Evolutionary conservation across 768 basidiomycete genomes (phyloP), one percentile per base, ranked within the genome.

Genomic region (Boletus insuetus): DNA sequence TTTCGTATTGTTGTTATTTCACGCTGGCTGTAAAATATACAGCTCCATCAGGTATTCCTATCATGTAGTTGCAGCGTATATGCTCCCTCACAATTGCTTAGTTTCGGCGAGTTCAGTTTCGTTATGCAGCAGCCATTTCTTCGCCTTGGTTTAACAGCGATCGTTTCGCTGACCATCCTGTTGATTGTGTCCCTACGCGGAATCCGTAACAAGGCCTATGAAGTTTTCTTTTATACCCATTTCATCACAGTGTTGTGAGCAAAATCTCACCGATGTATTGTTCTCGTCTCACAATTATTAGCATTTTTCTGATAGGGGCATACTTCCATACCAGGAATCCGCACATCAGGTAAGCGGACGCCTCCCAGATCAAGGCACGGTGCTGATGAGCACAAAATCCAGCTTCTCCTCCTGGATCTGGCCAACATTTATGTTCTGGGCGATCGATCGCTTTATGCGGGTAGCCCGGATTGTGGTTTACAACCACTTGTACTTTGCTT

Each of bases 171-270:
- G 16, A 68, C 76, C 2, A 53, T 82, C n/a, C 55, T 84, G 4
- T 67, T 64, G 20, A 40, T 83, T 16, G 53, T 81, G n/a, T 79
- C 82, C 6, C 52, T 85, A 11, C 77, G 80, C 12, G 77, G 75
- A 2, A 59, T 85, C 20, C 77, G 84, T 10, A 64, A 71, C 3
- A 69, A 63, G 6, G 65, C 60, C 2, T 86, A 84, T 51, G 83
- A 86, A 60, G 4, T 78, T 5, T 87, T 86, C 71, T 69, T 82
- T 34, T 63, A 77, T 26, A 39, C 68, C 0, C 85, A 86, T 62
- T 75, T 80, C 49, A 9, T 77, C 4, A 58, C 76, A 22, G 73
- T 77, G 11, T 47, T 74, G 78, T 80, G 55, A 64, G 78, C 54
- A 16, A 17, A n/a, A 16, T 37, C 20, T 9, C 3, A 4, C 2